Evolutionary conservation across 306 rosid genomes (phyloP), one percentile per base, ranked within the genome.

Genomic region (Acacia acuminata): DNA sequence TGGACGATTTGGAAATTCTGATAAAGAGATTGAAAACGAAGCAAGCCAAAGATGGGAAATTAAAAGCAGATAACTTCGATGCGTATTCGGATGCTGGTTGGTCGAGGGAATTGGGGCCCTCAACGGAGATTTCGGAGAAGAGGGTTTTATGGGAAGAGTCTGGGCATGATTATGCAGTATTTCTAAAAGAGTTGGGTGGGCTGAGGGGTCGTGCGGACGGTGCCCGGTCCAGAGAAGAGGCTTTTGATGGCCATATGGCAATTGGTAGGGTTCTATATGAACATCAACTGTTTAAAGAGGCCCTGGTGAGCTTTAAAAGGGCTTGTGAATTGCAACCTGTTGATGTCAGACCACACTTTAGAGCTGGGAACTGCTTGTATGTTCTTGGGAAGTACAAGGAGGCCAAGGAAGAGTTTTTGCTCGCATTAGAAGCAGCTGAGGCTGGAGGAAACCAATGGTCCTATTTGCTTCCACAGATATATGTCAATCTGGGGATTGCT

Each of bases 171-270:
- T 96, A 90, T 78, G 91, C 85, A 15, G 68, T 73, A 11, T 96
- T 96, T 82, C 75, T 91, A 64, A 96, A 92, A 87, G 99, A 96
- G 63, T 86, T 96, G 86, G 97, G 89, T 36, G 98, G 77, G 53
- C 81, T 96, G 84, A 90, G 99, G 87, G 75, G 73, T 77, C 88
- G 97, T 27, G 94, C 99, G 27, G 97, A 96, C 79, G 88, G 89
- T 34, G 94, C 97, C 36, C 88, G 98, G 83, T 96, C 99, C 8
- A 87, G 99, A 34, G 99, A 96, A 78, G 97, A 96, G 84, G 98
- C 97, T 7, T 92, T 96, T 72, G 99, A 96, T 86, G 98, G 99
- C 25, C 98, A 96, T 63, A 96, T 96, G 99, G 99, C 98, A 20
- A 94, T 96, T 77, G 99, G 98, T 10, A 84, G 99, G 82, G 97